Percentiles rank a stretch among this genome's conserved stretches.
Evolutionary conservation across 345 rosid species (phyloP).

Genomic region (Hibiscus mutabilis): DNA sequence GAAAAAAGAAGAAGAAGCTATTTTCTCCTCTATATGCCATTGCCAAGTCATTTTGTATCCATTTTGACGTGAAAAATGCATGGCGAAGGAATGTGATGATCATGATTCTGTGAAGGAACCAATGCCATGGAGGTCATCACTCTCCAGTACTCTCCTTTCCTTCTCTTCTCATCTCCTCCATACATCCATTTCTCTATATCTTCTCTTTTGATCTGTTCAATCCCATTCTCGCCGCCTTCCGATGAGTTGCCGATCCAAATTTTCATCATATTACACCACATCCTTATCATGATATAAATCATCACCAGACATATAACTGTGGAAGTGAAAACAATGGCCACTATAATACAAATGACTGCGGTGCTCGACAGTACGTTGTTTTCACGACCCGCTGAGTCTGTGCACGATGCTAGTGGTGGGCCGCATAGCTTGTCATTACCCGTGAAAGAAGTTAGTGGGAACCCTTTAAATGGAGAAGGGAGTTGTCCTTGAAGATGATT

Average conservation of each 20-base stretch:
- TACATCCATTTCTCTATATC: slow-evolving; percentile 28
- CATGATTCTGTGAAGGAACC: slow-evolving; percentile 25
- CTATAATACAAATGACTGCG: slow-evolving; percentile 38
- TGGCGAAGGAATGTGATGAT: slow-evolving; percentile 20
- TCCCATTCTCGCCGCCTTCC: slow-evolving; percentile 17
- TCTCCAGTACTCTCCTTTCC: slow-evolving; percentile 35
- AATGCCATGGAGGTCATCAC: slow-evolving; percentile 35
- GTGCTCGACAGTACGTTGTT: slow-evolving; percentile 28
- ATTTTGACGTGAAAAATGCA: slow-evolving; percentile 37
- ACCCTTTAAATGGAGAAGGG: slow-evolving; percentile 47
- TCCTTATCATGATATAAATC: slow-evolving; percentile 60
- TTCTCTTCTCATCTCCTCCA: slow-evolving; percentile 32
- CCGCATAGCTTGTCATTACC: slow-evolving; percentile 54
- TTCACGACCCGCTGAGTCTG: slow-evolving; percentile 15
- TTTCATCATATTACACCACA: slow-evolving; percentile 58
- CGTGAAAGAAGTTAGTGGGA: slow-evolving; percentile 47
- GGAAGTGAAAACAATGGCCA: slow-evolving; percentile 52
- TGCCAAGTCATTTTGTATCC: slow-evolving; percentile 23
- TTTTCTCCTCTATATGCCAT: slow-evolving; percentile 6
- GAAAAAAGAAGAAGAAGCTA: no score
- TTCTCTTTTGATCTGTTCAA: slow-evolving; percentile 30
- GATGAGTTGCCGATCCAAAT: slow-evolving; percentile 35
- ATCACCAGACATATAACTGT: slow-evolving; percentile 48
- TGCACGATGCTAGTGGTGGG: slow-evolving; percentile 49
- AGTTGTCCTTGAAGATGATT: slow-evolving; percentile 64